phyloP scores from a whole-genome alignment of 805 yeast genomes.

The Candida coquimbonensis region DNA sequence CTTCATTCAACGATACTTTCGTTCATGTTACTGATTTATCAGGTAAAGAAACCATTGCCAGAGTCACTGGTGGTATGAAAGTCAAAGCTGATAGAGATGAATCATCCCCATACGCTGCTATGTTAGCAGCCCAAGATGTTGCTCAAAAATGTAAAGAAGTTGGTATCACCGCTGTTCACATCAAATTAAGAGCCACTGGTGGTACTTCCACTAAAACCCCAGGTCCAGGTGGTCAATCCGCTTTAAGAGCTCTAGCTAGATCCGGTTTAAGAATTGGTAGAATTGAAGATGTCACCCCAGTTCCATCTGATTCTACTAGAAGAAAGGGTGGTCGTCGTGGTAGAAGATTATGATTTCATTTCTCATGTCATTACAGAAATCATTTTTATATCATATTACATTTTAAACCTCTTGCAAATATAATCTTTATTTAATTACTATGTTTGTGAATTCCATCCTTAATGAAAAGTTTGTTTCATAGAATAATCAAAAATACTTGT shows the following conservation, averaged over 20 bases:
- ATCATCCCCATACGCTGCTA: constrained; percentile 99
- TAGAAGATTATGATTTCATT: constrained; percentile 80
- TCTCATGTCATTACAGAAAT: constrained; percentile 5
- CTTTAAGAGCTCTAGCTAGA: constrained; percentile 98
- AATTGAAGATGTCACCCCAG: constrained; percentile 99
- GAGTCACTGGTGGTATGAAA: constrained; percentile 99
- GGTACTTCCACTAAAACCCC: constrained; percentile 99
- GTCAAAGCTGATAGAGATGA: constrained; percentile 99
- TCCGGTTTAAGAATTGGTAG: constrained; percentile 99
- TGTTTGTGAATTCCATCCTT: constrained; percentile 7
- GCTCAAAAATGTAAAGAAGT: constrained; percentile 99
- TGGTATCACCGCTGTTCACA: constrained; percentile 99
- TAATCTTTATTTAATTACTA: too few relatives aligned
- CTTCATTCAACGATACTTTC: constrained; percentile 99
- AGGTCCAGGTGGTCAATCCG: constrained; percentile 99
- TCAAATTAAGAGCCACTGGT: constrained; percentile 99
- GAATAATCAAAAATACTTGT: constrained; percentile 17
- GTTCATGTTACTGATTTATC: constrained; percentile 99
- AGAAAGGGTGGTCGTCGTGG: constrained; percentile 99
- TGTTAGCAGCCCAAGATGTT: constrained; percentile 99
- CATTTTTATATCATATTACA: constrained; percentile 3
- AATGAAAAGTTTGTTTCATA: constrained; percentile 9
- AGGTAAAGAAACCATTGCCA: constrained; percentile 99
- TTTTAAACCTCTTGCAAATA: constrained; percentile 3
- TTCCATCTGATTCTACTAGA: constrained; percentile 99